A percentile compares a stretch with the other conserved stretches of the same genome.
phyloP scores from a whole-genome alignment of 106 monocot genomes.

The Cymbidium sinense region DNA sequence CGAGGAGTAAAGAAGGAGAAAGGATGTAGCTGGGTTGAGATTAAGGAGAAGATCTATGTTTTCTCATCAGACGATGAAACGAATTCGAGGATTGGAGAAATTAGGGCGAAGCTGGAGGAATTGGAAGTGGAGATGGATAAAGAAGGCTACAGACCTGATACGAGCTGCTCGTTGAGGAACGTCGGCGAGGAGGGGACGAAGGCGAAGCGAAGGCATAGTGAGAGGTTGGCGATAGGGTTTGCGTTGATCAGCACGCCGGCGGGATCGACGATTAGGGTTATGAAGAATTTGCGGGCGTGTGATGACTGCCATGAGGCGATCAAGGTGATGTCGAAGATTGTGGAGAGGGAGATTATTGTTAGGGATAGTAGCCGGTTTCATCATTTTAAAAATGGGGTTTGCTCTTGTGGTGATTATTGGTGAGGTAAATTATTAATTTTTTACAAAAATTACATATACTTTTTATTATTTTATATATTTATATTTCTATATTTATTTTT shows the following conservation, averaged over 20 bases:
- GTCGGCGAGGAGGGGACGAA: conserved; percentile 60
- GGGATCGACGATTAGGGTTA: conserved; percentile 52
- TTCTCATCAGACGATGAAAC: conserved; percentile 51
- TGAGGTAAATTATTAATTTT: conserved; percentile 12
- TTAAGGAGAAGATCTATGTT: conserved; percentile 36
- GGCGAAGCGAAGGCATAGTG: conserved; percentile 74
- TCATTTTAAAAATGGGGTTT: conserved; percentile 69
- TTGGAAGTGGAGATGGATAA: conserved; percentile 44
- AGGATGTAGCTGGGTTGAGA: conserved; percentile 83
- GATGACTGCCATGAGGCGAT: conserved; percentile 63
- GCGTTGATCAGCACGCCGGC: conserved; percentile 40
- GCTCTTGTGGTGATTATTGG: conserved; percentile 83
- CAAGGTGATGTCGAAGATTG: conserved; percentile 58
- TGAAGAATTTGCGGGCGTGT: conserved; percentile 81
- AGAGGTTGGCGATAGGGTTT: conserved; percentile 73
- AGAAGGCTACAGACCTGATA: conserved; percentile 52
- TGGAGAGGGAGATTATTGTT: conserved; percentile 53
- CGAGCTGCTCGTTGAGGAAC: conserved; percentile 54
- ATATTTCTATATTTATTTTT: too few species aligned
- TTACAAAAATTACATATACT: too few species aligned
- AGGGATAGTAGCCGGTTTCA: conserved; percentile 70
- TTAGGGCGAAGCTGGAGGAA: conserved; percentile 24
- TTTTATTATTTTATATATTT: too few species aligned
- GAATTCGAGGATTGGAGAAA: conserved; percentile 27
- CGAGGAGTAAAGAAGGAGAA: conserved; percentile 66